Percentiles rank a stretch among this genome's conserved stretches.
phyloP scores from a whole-genome alignment of 1,284 basidiomycete species.

The Moniliophthora roreri region DNA sequence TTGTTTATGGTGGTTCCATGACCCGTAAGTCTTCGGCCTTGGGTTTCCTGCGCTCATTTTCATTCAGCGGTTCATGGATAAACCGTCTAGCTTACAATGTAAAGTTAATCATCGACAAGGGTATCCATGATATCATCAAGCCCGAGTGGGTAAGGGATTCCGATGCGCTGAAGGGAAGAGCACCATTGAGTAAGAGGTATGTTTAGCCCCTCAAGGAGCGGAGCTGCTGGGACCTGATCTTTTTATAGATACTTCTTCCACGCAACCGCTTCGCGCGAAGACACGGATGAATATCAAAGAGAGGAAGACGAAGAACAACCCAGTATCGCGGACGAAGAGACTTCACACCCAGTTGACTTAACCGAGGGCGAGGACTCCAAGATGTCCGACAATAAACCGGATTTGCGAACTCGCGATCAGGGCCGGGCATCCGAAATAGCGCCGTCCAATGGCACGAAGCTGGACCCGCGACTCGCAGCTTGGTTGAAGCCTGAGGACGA shows the following conservation, averaged over 20 bases:
- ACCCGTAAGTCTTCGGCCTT: constrained; percentile 46
- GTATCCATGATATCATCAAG: constrained; percentile 66
- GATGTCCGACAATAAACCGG: constrained; percentile 19
- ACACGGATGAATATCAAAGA: constrained; percentile 43
- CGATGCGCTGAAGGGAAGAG: constrained; percentile 51
- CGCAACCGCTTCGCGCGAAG: constrained; percentile 46
- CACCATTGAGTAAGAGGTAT: constrained; percentile 72
- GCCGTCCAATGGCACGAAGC: constrained; percentile 16
- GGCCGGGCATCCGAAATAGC: constrained; percentile 6
- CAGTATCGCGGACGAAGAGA: constrained; percentile 16
- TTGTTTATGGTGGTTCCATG: constrained; percentile 65
- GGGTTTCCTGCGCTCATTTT: neutral
- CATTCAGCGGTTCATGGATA: constrained; percentile 2
- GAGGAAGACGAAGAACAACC: constrained; percentile 27
- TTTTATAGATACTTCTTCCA: constrained; percentile 70
- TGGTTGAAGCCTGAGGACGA: constrained; percentile 74
- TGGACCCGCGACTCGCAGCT: constrained; percentile 54
- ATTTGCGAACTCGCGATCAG: neutral
- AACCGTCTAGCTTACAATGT: constrained; percentile 59
- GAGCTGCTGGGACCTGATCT: neutral
- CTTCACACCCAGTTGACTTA: constrained; percentile 16
- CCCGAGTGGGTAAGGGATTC: constrained; percentile 84
- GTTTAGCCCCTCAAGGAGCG: constrained; percentile 9
- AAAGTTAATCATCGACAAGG: constrained; percentile 64
- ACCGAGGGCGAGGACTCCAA: constrained; percentile 21